Conservation (phyloP, 345 rosid genomes). For the Corymbia maculata region DNA sequence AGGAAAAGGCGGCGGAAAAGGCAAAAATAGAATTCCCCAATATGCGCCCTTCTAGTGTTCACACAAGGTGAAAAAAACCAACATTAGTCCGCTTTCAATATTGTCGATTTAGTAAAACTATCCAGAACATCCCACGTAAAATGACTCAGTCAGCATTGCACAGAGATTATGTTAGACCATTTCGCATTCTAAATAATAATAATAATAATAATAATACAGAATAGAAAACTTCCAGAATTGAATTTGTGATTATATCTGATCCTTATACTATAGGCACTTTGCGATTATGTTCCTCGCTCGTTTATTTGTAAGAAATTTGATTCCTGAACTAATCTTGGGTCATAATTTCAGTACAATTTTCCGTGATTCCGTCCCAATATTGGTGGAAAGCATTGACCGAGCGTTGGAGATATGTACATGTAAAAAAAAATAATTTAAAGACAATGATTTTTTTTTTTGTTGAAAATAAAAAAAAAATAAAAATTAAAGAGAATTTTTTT, state of each 20-base stretch:
- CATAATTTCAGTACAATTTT: not conserved
- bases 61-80: not conserved
- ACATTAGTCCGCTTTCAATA: not conserved
- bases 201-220: too few relatives aligned
- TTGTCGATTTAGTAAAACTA: not conserved
- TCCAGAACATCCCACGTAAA: not conserved
- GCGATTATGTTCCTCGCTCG: not conserved
- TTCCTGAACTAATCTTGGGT: not conserved
- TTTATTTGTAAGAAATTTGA: not conserved
- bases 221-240: too few relatives aligned
- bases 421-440: not conserved
- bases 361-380: not conserved
- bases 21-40: not conserved
- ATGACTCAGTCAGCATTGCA: not conserved
- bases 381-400: not conserved
- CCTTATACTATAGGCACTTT: not conserved
- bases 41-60: not conserved
- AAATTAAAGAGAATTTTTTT: too few relatives aligned
- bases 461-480: too few relatives aligned
- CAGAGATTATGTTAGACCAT: too few relatives aligned
- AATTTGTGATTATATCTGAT: not conserved
- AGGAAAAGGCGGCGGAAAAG: not conserved
- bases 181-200: too few relatives aligned
- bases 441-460: too few relatives aligned
- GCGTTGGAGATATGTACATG: not conserved